Evolutionary conservation across 495 filamentous ascomycete genomes (phyloP).

Genomic region (Daldinia vernicosa): DNA sequence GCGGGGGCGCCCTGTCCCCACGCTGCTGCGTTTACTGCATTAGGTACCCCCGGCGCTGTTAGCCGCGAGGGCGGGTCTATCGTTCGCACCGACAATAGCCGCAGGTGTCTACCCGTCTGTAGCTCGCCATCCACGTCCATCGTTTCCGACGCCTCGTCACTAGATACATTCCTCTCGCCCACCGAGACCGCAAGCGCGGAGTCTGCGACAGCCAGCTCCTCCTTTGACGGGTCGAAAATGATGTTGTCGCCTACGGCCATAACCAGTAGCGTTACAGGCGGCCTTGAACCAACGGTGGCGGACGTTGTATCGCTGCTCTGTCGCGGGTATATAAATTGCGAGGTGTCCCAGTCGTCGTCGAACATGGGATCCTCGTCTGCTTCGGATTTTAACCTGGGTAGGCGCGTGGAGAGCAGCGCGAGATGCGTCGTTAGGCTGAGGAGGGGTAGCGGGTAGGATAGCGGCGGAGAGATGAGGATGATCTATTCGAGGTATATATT

Average conservation of each 20-base stretch:
- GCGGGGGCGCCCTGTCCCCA: constrained; percentile 52
- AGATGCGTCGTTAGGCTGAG: constrained; percentile 94
- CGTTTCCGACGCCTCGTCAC: constrained; percentile 2
- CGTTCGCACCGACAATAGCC: constrained; percentile 72
- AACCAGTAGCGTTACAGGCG: constrained; percentile 89
- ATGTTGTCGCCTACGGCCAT: constrained; percentile 86
- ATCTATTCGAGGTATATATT: constrained; percentile 63
- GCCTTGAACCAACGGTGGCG: constrained; percentile 50
- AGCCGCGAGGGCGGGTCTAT: constrained; percentile 67
- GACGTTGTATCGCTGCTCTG: constrained; percentile 20
- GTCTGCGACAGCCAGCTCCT: constrained; percentile 93
- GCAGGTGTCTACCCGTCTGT: constrained; percentile 43
- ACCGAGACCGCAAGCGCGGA: constrained; percentile 83
- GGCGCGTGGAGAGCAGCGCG: constrained; percentile 86
- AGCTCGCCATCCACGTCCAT: constrained; percentile 46
- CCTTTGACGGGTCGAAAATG: constrained; percentile 89
- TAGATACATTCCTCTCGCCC: constrained; percentile 44
- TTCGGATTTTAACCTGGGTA: constrained; percentile 84
- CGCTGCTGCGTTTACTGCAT: constrained; percentile 73
- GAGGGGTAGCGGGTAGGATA: constrained; percentile 90
- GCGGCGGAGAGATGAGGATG: constrained; percentile 87
- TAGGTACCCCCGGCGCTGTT: constrained; percentile 72
- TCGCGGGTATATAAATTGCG: constrained; percentile 77
- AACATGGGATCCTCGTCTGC: constrained; percentile 95
- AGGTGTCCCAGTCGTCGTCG: constrained; percentile 95